phyloP scores from a whole-genome alignment of 805 yeast species.

The Wickerhamiella sorbophila region DNA sequence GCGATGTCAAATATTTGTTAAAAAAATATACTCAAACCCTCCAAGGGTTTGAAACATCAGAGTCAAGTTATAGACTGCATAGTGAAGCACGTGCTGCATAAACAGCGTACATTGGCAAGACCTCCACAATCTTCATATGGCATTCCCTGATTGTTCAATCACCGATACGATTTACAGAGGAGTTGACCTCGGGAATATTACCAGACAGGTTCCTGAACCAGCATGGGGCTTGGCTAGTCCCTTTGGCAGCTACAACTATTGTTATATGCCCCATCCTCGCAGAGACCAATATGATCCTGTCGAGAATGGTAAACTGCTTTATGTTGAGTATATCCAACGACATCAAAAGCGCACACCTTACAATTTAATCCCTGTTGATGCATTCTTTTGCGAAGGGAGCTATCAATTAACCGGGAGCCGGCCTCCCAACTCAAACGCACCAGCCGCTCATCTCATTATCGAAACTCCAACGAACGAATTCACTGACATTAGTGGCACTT shows the following conservation, averaged over 20 bases:
- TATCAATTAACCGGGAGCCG: slow-evolving; percentile 20
- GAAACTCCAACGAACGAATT: slow-evolving; percentile 15
- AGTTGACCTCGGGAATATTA: background rate
- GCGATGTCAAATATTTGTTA: too few species aligned
- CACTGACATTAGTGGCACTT: slow-evolving; percentile 20
- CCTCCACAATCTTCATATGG: background rate
- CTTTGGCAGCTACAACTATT: slow-evolving; percentile 29
- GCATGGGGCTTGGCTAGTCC: background rate
- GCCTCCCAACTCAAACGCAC: slow-evolving; percentile 8
- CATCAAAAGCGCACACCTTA: slow-evolving; percentile 34
- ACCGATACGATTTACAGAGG: slow-evolving; percentile 1
- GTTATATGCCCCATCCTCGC: slow-evolving; percentile 33
- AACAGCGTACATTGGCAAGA: background rate
- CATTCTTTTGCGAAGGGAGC: slow-evolving; percentile 23
- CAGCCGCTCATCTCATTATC: slow-evolving; percentile 20
- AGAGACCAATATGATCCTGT: slow-evolving; percentile 21
- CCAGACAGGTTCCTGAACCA: background rate
- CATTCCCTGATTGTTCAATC: background rate
- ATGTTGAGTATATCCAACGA: slow-evolving; percentile 31
- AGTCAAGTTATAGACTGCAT: too few species aligned
- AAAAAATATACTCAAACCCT: too few species aligned
- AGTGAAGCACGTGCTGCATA: background rate
- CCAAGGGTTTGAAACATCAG: too few species aligned
- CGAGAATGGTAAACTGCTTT: slow-evolving; percentile 17
- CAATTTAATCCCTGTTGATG: slow-evolving; percentile 26